phyloP scores from a whole-genome alignment of 495 filamentous ascomycete genomes.

The Aspergillus asperescens region DNA sequence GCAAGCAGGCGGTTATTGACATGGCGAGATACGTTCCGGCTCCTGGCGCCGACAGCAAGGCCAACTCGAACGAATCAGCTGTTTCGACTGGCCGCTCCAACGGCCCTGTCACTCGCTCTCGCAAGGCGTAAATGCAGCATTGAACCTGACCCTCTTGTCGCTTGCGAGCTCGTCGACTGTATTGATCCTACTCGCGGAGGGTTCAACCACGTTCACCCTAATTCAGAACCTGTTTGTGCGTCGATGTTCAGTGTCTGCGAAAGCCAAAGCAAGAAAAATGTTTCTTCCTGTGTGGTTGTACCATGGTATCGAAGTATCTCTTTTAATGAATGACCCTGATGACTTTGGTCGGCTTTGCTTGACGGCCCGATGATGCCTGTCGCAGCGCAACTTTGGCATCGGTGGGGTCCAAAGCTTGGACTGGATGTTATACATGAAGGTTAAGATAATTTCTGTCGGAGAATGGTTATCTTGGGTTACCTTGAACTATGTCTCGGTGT shows the following conservation, averaged over 20 bases:
- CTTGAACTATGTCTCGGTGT: slow-evolving; percentile 15
- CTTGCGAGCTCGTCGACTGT: not conserved
- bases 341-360: slow-evolving; percentile 34
- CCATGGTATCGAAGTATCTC: slow-evolving; percentile 20
- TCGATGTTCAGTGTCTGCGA: not conserved
- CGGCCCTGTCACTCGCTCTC: slow-evolving; percentile 45
- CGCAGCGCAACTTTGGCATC: slow-evolving; percentile 16
- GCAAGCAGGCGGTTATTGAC: slow-evolving; percentile 48
- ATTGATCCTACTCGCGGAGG: not conserved
- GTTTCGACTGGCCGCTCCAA: slow-evolving; percentile 37
- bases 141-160: not conserved
- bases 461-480: not conserved
- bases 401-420: slow-evolving; percentile 14
- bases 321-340: slow-evolving; percentile 47
- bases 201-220: not conserved
- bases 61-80: slow-evolving; percentile 33
- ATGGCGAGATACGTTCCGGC: slow-evolving; percentile 49
- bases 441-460: slow-evolving; percentile 9
- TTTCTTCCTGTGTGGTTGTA: slow-evolving; percentile 8
- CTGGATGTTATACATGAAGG: slow-evolving; percentile 13
- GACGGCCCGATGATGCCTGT: slow-evolving; percentile 26
- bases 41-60: slow-evolving; percentile 21
- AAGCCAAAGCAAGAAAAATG: not conserved
- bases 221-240: not conserved
- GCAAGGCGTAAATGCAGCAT: slow-evolving; percentile 40